A percentile compares a stretch with the other conserved stretches of the same genome.
These are phyloP conservation scores for Cephaloascus albidus DNA, from an alignment of 805 yeast genomes.

Conservation along the genomic window DNA sequence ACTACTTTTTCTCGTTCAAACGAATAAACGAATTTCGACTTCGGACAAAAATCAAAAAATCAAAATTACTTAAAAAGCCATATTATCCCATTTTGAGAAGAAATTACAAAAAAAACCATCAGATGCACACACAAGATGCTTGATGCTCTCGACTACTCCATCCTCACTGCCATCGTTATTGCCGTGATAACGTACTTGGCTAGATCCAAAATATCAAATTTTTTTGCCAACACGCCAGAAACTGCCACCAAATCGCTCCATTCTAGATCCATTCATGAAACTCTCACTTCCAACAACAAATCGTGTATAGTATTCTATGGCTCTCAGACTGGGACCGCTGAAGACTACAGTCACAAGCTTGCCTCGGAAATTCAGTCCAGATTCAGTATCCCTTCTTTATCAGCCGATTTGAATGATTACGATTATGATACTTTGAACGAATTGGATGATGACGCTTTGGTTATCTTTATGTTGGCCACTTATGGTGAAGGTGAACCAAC, in stretches of 20 bases:
- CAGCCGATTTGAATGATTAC: constrained; percentile 81
- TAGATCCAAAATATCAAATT: constrained; percentile 45
- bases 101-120: no score
- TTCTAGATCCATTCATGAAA: constrained; percentile 50
- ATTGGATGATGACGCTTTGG: constrained; percentile 45
- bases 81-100: no score
- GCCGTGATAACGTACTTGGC: constrained; percentile 61
- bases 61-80: no score
- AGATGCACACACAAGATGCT: no score
- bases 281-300: constrained; percentile 53
- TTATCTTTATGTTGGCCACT: constrained; percentile 71
- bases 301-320: constrained; percentile 79
- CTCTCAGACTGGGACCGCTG: constrained; percentile 98
- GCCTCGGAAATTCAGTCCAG: constrained; percentile 80
- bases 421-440: constrained; percentile 72
- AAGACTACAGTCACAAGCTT: constrained; percentile 87
- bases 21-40: no score
- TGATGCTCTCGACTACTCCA: constrained; percentile 65
- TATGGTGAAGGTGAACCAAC: constrained; percentile 99
- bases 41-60: no score
- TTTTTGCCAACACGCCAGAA: constrained; percentile 10
- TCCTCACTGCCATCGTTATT: constrained; percentile 54
- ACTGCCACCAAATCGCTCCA: constrained; percentile 9
- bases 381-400: constrained; percentile 75
- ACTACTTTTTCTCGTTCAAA: no score